Conservation (phyloP, 2,329 filamentous ascomycete species). For the Penicillium italicum region DNA sequence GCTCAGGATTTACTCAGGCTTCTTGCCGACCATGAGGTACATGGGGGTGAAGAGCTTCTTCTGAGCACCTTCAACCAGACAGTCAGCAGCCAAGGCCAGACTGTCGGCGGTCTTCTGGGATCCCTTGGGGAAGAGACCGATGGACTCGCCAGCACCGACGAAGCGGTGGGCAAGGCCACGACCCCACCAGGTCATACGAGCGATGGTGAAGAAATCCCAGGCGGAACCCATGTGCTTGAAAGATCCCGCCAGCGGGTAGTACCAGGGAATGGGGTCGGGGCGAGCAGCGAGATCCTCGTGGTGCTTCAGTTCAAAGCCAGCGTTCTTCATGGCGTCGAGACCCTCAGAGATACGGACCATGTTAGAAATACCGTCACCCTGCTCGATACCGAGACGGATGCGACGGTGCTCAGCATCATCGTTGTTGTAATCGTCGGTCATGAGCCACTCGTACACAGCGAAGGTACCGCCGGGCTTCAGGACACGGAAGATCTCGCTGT, state of each 20-base stretch:
- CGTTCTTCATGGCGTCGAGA: constrained; percentile 75
- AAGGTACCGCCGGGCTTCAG: constrained; percentile 95
- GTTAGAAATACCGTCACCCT: constrained; percentile 94
- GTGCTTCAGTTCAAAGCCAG: constrained; percentile 78
- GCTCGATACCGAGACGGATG: constrained; percentile 91
- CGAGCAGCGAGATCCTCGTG: constrained; percentile 83
- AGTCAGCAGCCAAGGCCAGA: constrained; percentile 75
- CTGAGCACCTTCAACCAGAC: constrained; percentile 77
- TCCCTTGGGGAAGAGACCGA: constrained; percentile 72
- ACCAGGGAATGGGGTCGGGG: constrained; percentile 78
- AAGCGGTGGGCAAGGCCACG: constrained; percentile 71
- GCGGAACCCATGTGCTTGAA: constrained; percentile 77
- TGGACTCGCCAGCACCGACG: constrained; percentile 69
- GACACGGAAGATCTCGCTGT: constrained; percentile 89
- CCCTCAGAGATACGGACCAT: constrained; percentile 88
- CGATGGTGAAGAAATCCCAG: constrained; percentile 76
- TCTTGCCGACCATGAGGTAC: constrained; percentile 94
- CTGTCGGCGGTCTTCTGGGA: constrained; percentile 95
- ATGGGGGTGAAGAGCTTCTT: constrained; percentile 97
- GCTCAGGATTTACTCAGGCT: constrained; percentile 54
- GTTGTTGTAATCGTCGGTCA: constrained; percentile 95
- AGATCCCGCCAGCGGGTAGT: constrained; percentile 84
- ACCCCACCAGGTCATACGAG: constrained; percentile 84
- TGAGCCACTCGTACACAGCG: constrained; percentile 98
- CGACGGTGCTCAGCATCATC: constrained; percentile 79